A percentile compares a stretch with the other conserved stretches of the same genome.
Evolutionary conservation across 2,329 filamentous ascomycete species (phyloP).

Genomic region (Trichoderma asperellum): DNA sequence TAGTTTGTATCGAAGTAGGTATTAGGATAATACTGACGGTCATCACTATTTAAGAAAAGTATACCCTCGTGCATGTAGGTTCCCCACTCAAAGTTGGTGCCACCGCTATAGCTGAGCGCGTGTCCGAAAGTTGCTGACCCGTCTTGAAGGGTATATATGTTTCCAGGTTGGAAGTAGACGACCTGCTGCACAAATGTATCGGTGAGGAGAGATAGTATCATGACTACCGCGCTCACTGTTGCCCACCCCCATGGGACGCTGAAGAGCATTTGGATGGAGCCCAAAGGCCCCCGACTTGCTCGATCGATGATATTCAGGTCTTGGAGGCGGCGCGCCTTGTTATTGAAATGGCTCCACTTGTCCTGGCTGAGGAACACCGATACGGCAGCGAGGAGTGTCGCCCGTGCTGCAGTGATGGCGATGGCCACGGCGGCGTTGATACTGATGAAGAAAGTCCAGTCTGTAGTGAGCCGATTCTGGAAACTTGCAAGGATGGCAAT

Average conservation of each 20-base stretch:
- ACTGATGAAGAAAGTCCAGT: slow-evolving; percentile 5
- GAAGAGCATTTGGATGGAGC: not conserved
- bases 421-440: slow-evolving; percentile 9
- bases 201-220: not conserved
- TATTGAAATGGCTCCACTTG: not conserved
- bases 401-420: not conserved
- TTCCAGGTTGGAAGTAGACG: not conserved
- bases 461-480: not conserved
- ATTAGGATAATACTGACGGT: not conserved
- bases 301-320: not conserved
- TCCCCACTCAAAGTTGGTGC: not conserved
- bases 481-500: not conserved
- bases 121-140: not conserved
- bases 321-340: not conserved
- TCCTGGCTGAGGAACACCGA: not conserved
- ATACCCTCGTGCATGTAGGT: not conserved
- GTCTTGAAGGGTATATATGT: not conserved
- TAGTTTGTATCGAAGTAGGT: not conserved
- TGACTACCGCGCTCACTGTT: not conserved
- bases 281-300: not conserved
- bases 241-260: not conserved
- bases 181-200: not conserved
- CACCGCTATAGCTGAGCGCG: not conserved
- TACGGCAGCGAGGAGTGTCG: not conserved
- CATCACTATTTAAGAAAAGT: not conserved